phyloP scores from a whole-genome alignment of 768 basidiomycete species.

The Mrakia hoshinonis region DNA sequence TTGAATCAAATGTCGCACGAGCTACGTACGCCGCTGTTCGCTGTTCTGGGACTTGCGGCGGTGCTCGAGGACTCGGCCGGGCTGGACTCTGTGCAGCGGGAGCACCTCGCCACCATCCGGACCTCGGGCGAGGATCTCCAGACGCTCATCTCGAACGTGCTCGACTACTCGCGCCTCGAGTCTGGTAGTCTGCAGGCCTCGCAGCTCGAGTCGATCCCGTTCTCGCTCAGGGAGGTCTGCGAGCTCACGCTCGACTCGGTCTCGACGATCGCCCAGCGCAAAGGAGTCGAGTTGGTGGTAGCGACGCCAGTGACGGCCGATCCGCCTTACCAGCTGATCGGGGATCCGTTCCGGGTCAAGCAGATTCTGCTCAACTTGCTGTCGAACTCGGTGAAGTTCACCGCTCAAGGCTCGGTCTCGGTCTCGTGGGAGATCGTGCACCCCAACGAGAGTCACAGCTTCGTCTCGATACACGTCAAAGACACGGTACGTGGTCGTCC shows the following conservation, averaged over 20 bases:
- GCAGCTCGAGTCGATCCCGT: not conserved
- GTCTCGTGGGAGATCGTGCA: not conserved
- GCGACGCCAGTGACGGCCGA: not conserved
- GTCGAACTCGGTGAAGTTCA: constrained; percentile 6
- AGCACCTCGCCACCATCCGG: constrained; percentile 18
- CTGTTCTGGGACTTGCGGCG: constrained; percentile 19
- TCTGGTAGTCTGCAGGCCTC: not conserved
- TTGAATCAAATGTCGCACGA: constrained; percentile 24
- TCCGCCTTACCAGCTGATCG: not conserved
- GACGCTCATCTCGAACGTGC: not conserved
- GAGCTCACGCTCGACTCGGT: constrained; percentile 2
- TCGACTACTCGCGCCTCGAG: not conserved
- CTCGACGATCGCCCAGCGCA: constrained; percentile 1
- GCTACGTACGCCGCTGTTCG: constrained; percentile 20
- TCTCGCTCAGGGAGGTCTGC: not conserved
- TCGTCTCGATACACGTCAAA: constrained; percentile 8
- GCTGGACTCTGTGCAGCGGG: constrained; percentile 8
- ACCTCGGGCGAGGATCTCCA: constrained; percentile 6
- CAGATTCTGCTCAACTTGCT: not conserved
- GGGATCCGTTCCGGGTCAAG: constrained; percentile 14
- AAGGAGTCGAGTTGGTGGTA: constrained; percentile 4
- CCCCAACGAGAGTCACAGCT: not conserved
- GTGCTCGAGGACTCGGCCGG: constrained; percentile 26
- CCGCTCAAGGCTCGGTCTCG: not conserved
- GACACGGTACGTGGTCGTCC: not conserved